phyloP scores from a whole-genome alignment of 257 asterid species.

The Gentiana straminea region DNA sequence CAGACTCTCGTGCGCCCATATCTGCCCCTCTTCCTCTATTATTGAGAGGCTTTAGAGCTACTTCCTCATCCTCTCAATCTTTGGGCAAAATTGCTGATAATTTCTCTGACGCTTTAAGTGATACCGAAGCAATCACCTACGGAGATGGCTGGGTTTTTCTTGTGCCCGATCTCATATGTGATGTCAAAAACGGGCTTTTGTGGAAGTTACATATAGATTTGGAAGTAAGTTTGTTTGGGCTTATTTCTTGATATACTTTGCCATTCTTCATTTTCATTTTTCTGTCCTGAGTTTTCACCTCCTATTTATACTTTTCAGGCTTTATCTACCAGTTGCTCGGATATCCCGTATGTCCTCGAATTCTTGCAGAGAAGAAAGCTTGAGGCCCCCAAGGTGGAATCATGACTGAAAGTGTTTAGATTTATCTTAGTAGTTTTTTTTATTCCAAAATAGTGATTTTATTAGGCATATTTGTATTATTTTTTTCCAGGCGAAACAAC shows the following conservation, averaged over 20 bases:
- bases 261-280: slow-evolving; percentile 5
- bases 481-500: slow-evolving; percentile 62
- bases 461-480: too few species aligned
- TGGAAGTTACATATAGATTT: slow-evolving; percentile 84
- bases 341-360: slow-evolving; percentile 61
- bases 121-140: slow-evolving; percentile 42
- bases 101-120: slow-evolving; percentile 30
- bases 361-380: slow-evolving; percentile 84
- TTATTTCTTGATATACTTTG: slow-evolving; percentile 12
- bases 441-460: neutral
- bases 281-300: slow-evolving; percentile 15
- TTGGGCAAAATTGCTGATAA: slow-evolving; percentile 25
- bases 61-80: slow-evolving; percentile 35
- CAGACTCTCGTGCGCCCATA: slow-evolving; percentile 67
- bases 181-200: slow-evolving; percentile 52
- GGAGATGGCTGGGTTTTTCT: slow-evolving; percentile 83
- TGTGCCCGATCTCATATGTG: slow-evolving; percentile 82
- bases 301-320: slow-evolving; percentile 43
- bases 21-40: slow-evolving; percentile 96
- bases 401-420: neutral
- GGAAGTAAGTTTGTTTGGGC: slow-evolving; percentile 51
- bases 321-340: slow-evolving; percentile 88
- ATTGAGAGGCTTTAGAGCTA: slow-evolving; percentile 58
- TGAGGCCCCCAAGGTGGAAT: slow-evolving; percentile 77
- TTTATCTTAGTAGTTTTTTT: neutral